Base-by-base conservation (phyloP, 306 rosid genomes). In the Echinosophora koreensis region DNA sequence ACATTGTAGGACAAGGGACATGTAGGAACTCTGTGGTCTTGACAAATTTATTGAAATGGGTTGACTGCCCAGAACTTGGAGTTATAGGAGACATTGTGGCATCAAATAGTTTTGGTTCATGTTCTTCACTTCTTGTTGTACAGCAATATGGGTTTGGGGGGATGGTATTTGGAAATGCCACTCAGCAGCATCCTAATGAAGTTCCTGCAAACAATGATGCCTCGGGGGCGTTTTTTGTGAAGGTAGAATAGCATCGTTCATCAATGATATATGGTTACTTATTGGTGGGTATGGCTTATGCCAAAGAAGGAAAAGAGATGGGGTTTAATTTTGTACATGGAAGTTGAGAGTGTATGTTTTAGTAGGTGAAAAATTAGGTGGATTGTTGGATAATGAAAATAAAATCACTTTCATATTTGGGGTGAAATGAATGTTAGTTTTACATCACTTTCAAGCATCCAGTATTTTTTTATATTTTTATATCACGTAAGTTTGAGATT, bases 21-120 rank as follows among this genome's bases (percentile, higher is more conserved):
- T 80, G 77, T 5, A 47, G 69, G 44, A 59, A n/a, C 27, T 81
- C 77, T 4, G 16, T 52, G 7, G 4, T 84, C 12, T 60, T 73
- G 5, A 5, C 52, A 3, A 79, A 74, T 4, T 61, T 80, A 1
- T 56, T 78, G n/a, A 74, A 81, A 7, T 77, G 84, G 91, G 42
- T 78, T 2, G 89, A 88, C 7, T 79, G 80, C 30, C 88, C 83
- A 0, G 96, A 88, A 68, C 78, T 88, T n/a, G 92, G 92, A 2
- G 72, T 80, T 1, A 71, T 87, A 39, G 92, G 92, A 35, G 88
- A 88, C 69, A 49, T 82, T 13, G 35, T 86, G 57, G 87, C 86
- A 17, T 85, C 88, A 8, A 83, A 84, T 16, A 59, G 35, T 54
- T 85, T 83, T 68, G 81, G 83, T 2, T 66, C 78, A 5, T 17